These are phyloP conservation scores for Elongisporangium prolatum DNA, from an alignment of 352 stramenopile species.

Conservation along the genomic window DNA sequence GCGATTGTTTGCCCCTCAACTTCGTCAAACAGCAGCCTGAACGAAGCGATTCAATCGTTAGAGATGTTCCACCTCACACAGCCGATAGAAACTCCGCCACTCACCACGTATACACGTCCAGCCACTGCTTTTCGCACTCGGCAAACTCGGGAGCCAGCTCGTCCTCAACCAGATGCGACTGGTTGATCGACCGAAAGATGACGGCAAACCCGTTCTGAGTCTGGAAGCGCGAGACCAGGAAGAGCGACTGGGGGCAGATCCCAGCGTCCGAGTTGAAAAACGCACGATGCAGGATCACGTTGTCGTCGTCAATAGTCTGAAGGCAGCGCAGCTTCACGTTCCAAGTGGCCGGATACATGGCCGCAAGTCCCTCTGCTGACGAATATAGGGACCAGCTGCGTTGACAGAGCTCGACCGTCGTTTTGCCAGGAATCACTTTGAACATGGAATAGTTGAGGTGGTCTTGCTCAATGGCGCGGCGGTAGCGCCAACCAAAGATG, in stretches of 20 bases:
- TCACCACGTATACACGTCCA: constrained; percentile 27
- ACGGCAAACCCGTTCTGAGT: constrained; percentile 24
- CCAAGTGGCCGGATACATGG: not conserved
- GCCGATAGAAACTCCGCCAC: not conserved
- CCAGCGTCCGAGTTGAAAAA: constrained; percentile 16
- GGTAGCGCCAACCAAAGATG: constrained; percentile 49
- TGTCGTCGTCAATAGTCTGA: constrained; percentile 30
- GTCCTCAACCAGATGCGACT: constrained; percentile 13
- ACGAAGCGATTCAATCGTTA: not conserved
- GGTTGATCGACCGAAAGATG: constrained; percentile 31
- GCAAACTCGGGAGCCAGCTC: constrained; percentile 12
- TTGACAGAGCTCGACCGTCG: constrained; percentile 14
- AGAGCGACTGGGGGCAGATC: constrained; percentile 22
- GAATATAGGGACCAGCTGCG: too few relatives aligned
- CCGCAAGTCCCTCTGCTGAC: too few relatives aligned
- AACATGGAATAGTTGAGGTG: constrained; percentile 52
- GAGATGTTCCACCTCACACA: not conserved
- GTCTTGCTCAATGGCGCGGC: constrained; percentile 26
- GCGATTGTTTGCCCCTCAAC: constrained; percentile 13
- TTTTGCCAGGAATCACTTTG: constrained; percentile 37
- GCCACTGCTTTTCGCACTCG: constrained; percentile 20
- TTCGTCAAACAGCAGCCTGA: constrained; percentile 18
- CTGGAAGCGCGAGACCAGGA: constrained; percentile 34
- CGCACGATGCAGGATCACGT: constrained; percentile 27
- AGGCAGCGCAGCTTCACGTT: constrained; percentile 20